Base-by-base conservation (phyloP, 306 rosid genomes). In the Medicago ruthenica region DNA sequence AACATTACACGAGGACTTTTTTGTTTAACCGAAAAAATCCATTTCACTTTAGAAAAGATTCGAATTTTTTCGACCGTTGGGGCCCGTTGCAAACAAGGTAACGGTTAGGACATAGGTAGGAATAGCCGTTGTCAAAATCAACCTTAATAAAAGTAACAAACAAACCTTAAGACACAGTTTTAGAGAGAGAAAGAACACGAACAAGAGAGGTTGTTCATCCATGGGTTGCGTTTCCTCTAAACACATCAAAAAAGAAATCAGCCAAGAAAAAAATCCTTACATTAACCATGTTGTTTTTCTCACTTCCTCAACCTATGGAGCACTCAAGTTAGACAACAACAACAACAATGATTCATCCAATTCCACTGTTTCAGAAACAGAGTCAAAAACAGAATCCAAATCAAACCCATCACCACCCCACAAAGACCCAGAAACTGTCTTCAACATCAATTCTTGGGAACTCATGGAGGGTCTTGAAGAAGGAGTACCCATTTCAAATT, bases 151-250 rank as follows among this genome's bases (percentile, higher is more conserved):
- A 78, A 79, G 81, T 47, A 76, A 81, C 70, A 73, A 54, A 39
- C 66, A 47, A 24, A 17, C 5, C 8, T 39, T 1, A 17, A n/a
- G 1, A 58, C 40, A 77, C 21, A 68, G 34, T 1, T 54, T 27
- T 24, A 61, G 20, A 70, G 70, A 74, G 58, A 61, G 45, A 79
- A 40, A 53, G 13, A 34, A 34, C 37, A 34, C 37, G 5, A 6
- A 34, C 36, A 27, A 27, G 9, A 73, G 79, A 73, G 69, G 17
- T 15, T 63, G n/a, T 20, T 39, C 71, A 78, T 66, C 83, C 66
- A 96, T 96, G 99, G 99, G 98, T 71, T 96, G 99, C 75, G 92
- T 90, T 78, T 92, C 99, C 13, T 92, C 99, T 0, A 96, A 92
- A 86, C 86, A 73, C 60, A 74, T 85, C 73, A 86, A 81, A 79